Evolutionary conservation across 345 rosid species (phyloP).

Genomic region (Hibiscus trionum): DNA sequence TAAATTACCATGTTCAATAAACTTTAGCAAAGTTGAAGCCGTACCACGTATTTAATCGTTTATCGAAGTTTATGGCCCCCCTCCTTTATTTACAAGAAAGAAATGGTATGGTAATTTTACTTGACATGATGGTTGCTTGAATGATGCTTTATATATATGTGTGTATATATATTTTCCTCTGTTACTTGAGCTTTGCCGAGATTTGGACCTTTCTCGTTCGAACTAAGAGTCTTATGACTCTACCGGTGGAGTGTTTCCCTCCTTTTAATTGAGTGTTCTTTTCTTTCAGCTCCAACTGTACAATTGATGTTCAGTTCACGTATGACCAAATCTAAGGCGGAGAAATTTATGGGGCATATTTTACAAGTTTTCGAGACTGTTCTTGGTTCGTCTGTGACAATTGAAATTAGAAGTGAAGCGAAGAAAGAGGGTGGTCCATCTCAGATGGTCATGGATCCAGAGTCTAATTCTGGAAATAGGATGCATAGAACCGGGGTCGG

Average conservation of each 20-base stretch:
- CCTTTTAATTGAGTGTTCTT: slow-evolving; percentile 4
- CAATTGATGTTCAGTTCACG: slow-evolving; percentile 68
- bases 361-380: slow-evolving; percentile 76
- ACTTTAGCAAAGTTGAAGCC: not conserved
- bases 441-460: slow-evolving; percentile 21
- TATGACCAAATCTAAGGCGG: slow-evolving; percentile 49
- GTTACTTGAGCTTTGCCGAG: no score
- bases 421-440: slow-evolving; percentile 37
- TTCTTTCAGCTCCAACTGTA: slow-evolving; percentile 74
- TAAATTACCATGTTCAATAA: not conserved
- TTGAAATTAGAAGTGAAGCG: slow-evolving; percentile 70
- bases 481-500: slow-evolving; percentile 6
- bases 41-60: not conserved
- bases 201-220: no score
- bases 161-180: no score
- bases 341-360: slow-evolving; percentile 56
- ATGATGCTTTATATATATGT: no score
- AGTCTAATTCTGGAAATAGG: slow-evolving; percentile 13
- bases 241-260: not conserved
- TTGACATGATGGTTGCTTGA: no score
- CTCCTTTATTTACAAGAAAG: not conserved
- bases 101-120: not conserved
- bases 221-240: not conserved
- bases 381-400: slow-evolving; percentile 66
- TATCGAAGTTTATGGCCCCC: not conserved